Evolutionary conservation across 768 basidiomycete genomes (phyloP), one percentile per base, ranked within the genome.

Genomic region (Agaricus sinodeliciosus): DNA sequence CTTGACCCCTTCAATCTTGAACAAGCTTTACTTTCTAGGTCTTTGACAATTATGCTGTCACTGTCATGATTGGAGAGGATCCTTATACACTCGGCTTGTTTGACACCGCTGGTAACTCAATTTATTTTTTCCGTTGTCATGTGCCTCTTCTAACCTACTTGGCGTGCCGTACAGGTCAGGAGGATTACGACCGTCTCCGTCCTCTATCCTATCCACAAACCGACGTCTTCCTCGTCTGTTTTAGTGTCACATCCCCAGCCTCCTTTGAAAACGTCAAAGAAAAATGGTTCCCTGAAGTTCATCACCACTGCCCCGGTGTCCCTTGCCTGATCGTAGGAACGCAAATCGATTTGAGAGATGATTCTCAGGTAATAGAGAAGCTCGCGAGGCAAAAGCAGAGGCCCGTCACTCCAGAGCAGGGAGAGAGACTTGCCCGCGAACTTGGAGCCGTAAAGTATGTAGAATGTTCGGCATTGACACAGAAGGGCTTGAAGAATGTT

Each of bases 211-310:
- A 99, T 79, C 96, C 96, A 31, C 96, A 99, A 74, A 99, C 96
- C 56, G 96, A 99, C 65, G 96, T 98, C 54, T 98, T 99, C 81
- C 79, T 99, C 54, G 95, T 99, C 60, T 99, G 96, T 74, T 99
- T 98, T 79, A 94, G 91, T 65, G 96, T 99, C 62, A 97, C 95
- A 39, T 94, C 90, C 9, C 96, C 95, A 3, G 95, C 96, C 26
- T 95, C 93, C 44, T 99, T 97, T 66, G 96, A 99, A 72, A 98
- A 99, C 87, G 95, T 99, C 64, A 98, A 96, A 81, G 96, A 99
- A 74, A 99, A 99, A 70, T 99, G 96, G 96, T 96, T 98, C 81
- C 96, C 96, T 4, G 96, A 99, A 75, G 95, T 99, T 49, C 94
- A 94, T 68, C 96, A 98, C 68, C 96, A 99, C 66, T 99, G 96